phyloP scores from a whole-genome alignment of 306 rosid genomes.

The Fagus crenata region DNA sequence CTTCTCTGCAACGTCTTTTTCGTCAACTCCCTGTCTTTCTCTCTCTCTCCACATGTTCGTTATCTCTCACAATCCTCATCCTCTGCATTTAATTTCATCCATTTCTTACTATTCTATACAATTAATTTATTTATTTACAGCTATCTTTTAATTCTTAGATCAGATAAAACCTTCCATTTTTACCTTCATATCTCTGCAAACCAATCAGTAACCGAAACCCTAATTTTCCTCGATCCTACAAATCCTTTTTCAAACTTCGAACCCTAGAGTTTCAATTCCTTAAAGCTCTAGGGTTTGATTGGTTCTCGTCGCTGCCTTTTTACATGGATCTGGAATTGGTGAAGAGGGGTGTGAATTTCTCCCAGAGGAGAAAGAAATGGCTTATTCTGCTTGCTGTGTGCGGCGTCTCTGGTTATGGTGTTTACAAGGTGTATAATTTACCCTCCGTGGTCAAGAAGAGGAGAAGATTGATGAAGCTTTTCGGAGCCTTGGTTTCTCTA shows the following conservation, averaged over 20 bases:
- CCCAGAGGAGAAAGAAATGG: slow-evolving; percentile 47
- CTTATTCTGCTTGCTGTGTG: slow-evolving; percentile 52
- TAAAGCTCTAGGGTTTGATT: slow-evolving; percentile 22
- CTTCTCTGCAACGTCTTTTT: neutral
- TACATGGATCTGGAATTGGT: slow-evolving; percentile 61
- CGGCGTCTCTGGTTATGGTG: slow-evolving; percentile 75
- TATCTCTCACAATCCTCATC: neutral
- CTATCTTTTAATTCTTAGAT: neutral
- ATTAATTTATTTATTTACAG: neutral
- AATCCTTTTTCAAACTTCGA: neutral
- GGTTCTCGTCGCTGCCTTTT: neutral
- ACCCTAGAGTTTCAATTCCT: slow-evolving; percentile 26
- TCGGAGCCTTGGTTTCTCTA: slow-evolving; percentile 58
- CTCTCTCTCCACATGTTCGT: neutral
- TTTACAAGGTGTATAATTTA: slow-evolving; percentile 54
- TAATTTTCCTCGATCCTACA: neutral
- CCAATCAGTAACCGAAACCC: neutral
- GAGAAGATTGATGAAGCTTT: slow-evolving; percentile 45
- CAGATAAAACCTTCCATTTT: neutral
- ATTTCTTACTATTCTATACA: neutral
- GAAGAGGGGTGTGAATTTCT: slow-evolving; percentile 44
- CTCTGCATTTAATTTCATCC: slow-evolving; percentile 2
- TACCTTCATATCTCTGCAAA: neutral
- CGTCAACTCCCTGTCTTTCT: too few relatives aligned
- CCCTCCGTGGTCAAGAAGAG: slow-evolving; percentile 63